Conservation (phyloP, 1,139 yeast species). For the Spencermartinsiella ligniputridi region DNA sequence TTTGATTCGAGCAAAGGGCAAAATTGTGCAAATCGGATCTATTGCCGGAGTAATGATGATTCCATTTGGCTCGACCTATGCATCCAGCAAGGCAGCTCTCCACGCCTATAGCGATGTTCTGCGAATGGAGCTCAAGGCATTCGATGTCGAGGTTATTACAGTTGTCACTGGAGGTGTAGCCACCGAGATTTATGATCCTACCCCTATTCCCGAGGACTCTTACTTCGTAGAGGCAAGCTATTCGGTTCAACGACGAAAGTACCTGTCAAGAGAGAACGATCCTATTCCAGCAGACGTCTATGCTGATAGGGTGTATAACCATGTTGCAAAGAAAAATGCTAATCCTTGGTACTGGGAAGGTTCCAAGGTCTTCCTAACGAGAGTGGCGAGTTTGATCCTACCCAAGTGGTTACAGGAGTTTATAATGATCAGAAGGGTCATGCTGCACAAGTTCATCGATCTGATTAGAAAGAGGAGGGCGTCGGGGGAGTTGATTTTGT, state of each 20-base stretch:
- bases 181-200: conserved; percentile 55
- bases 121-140: conserved; percentile 65
- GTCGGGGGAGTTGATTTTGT: not conserved
- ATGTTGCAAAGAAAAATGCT: not conserved
- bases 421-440: not conserved
- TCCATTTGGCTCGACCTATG: conserved; percentile 67
- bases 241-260: conserved; percentile 50
- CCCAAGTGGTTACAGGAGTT: not conserved
- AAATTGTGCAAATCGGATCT: conserved; percentile 72
- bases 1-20: conserved; percentile 64
- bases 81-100: conserved; percentile 74
- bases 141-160: conserved; percentile 67
- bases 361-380: not conserved
- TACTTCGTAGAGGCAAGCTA: conserved; percentile 44
- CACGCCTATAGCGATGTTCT: conserved; percentile 63
- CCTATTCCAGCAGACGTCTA: conserved; percentile 59
- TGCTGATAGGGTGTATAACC: conserved; percentile 48
- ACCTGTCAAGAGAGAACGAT: conserved; percentile 54
- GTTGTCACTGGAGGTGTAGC: conserved; percentile 65
- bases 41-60: conserved; percentile 62
- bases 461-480: not conserved
- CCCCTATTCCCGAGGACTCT: conserved; percentile 55
- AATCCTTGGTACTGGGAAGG: not conserved
- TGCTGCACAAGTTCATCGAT: not conserved
- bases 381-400: not conserved